phyloP scores from a whole-genome alignment of 75 land plant genomes.

The Selaginella tamariscina region DNA sequence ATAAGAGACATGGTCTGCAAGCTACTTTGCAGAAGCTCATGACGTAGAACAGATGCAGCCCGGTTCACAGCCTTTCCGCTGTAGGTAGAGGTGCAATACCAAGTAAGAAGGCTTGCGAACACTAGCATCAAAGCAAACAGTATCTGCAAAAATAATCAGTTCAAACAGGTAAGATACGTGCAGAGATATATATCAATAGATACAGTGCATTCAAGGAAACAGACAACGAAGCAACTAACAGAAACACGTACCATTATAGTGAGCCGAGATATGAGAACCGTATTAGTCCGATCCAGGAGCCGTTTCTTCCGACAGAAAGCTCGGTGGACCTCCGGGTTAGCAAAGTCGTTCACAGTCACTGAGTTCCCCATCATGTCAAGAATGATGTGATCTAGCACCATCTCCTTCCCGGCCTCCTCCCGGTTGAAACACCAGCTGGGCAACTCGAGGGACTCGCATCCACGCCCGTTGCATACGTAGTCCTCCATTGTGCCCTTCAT shows the following conservation, averaged over 20 bases:
- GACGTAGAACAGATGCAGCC: neutral
- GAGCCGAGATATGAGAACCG: conserved; percentile 8
- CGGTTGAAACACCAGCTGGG: neutral
- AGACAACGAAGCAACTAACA: neutral
- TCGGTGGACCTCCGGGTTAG: conserved; percentile 2
- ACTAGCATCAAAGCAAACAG: conserved; percentile 6
- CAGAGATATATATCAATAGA: too few species aligned
- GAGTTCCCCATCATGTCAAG: conserved; percentile 12
- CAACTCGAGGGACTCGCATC: neutral
- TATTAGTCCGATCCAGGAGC: conserved; percentile 9
- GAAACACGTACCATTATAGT: conserved; percentile 6
- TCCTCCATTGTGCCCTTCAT: neutral
- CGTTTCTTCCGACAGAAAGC: neutral
- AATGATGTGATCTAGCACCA: conserved; percentile 6
- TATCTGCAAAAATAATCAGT: conserved; percentile 4
- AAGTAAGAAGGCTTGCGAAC: neutral
- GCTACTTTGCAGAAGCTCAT: conserved; percentile 1
- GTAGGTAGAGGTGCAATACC: conserved; percentile 7
- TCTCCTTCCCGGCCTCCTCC: conserved; percentile 7
- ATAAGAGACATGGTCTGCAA: neutral
- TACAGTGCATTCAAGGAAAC: neutral
- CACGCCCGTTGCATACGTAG: neutral
- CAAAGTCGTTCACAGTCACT: conserved; percentile 2
- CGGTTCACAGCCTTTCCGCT: neutral
- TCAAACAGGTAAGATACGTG: neutral